Evolutionary conservation across 2,329 filamentous ascomycete genomes (phyloP).

Genomic region (Alternaria novae-zelandiae): DNA sequence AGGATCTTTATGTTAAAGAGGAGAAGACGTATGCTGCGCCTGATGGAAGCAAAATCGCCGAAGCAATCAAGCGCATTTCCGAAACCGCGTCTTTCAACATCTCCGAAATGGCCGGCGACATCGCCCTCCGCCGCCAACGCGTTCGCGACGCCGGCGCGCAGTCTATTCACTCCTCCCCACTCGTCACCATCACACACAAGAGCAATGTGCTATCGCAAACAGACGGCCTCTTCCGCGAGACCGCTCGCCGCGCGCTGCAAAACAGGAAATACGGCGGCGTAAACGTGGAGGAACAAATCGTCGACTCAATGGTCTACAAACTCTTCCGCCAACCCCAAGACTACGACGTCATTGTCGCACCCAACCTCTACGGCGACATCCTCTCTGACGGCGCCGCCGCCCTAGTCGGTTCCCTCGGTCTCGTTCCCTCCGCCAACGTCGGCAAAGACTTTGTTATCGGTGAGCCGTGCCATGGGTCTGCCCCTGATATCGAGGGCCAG

Average conservation of each 20-base stretch:
- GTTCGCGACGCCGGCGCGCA: conserved; percentile 67
- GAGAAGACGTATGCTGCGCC: conserved; percentile 81
- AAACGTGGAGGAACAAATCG: conserved; percentile 92
- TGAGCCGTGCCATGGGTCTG: conserved; percentile 96
- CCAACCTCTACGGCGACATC: conserved; percentile 97
- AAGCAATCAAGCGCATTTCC: conserved; percentile 97
- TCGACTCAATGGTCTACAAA: conserved; percentile 99
- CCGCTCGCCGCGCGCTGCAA: conserved; percentile 75
- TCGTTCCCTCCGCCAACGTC: conserved; percentile 95
- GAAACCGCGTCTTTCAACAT: conserved; percentile 85
- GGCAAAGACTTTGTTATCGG: conserved; percentile 94
- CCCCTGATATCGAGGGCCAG: conserved; percentile 92
- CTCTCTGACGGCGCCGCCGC: conserved; percentile 94
- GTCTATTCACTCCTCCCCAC: conserved; percentile 70
- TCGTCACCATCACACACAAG: conserved; percentile 98
- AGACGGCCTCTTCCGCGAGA: conserved; percentile 90
- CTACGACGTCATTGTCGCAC: conserved; percentile 98
- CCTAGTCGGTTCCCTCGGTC: conserved; percentile 86
- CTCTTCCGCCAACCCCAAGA: conserved; percentile 93
- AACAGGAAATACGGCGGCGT: conserved; percentile 67
- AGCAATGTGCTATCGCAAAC: conserved; percentile 96
- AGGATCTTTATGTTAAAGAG: conserved; percentile 98
- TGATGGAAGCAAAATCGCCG: conserved; percentile 81
- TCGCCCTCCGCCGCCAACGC: conserved; percentile 84
- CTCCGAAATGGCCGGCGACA: conserved; percentile 90